Evolutionary conservation across 495 filamentous ascomycete species (phyloP).

Genomic region (Amphirosellinia nigrospora): DNA sequence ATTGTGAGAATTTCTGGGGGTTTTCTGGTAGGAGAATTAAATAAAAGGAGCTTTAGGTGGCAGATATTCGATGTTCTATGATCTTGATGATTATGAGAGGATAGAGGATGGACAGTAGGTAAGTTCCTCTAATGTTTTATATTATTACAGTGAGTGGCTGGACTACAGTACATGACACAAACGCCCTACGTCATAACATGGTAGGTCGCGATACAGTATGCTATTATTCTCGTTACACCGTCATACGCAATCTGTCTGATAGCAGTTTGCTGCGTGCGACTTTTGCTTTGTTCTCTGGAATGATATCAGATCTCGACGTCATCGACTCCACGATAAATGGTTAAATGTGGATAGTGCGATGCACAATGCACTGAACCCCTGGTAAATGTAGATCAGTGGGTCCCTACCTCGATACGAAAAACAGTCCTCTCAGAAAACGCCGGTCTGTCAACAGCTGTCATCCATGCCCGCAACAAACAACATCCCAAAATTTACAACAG

Average conservation of each 20-base stretch:
- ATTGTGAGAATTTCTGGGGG: conserved; percentile 32
- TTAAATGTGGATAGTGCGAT: not conserved
- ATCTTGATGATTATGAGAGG: not conserved
- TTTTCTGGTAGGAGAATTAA: not conserved
- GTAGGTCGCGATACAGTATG: not conserved
- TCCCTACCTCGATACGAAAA: too few relatives aligned
- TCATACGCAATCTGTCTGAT: not conserved
- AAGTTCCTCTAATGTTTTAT: not conserved
- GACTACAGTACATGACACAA: not conserved
- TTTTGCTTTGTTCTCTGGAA: not conserved
- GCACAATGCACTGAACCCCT: conserved; percentile 4
- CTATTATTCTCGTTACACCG: not conserved
- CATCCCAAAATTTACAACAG: conserved; percentile 32
- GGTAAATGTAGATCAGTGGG: not conserved
- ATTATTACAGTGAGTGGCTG: too few relatives aligned
- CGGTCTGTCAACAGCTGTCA: not conserved
- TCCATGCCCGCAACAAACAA: not conserved
- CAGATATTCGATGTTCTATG: not conserved
- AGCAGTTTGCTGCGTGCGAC: not conserved
- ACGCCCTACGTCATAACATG: conserved; percentile 5
- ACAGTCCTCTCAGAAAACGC: not conserved
- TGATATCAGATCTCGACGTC: conserved; percentile 23
- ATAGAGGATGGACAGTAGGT: not conserved
- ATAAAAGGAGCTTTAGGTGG: not conserved
- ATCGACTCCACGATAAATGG: conserved; percentile 8